Evolutionary conservation across 2,329 filamentous ascomycete genomes (phyloP), one percentile per base, ranked within the genome.

Genomic region (Fusarium dlaminii): DNA sequence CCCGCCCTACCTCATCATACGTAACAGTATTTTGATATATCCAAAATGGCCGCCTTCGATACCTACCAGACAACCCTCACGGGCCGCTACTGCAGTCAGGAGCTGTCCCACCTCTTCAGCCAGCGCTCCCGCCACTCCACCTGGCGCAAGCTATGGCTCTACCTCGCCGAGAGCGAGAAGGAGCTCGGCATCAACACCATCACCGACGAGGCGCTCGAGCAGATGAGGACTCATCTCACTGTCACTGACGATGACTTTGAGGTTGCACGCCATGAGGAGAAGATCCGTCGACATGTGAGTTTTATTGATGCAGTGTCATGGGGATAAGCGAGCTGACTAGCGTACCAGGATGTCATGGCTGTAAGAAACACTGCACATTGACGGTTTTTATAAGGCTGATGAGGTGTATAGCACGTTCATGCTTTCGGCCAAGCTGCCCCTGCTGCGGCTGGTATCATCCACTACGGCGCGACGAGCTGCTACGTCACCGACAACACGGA

Each of bases 81-180:
- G 6, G 63, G 43, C 36, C 52, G 65, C 27, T 68, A 68, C 63
- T 68, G 65, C 65, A 68, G 65, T 40, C 42, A 67, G 52, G 65
- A 68, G 63, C 34, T 68, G 45, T 66, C 63, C 11, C 65, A 68
- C n/a, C 63, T 68, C 27, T 68, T 67, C 63, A 68, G 65, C 20
- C 65, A 66, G 30, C 63, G 65, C 34, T 63, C 71, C 24, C 57
- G 74, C 27, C 51, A 64, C 39, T 73, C 65, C 6, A 74, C 68
- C 39, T 76, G 74, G 74, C 63, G 73, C 11, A 66, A 75, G 62
- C 60, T 74, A 13, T 75, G 73, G 67, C 48, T 64, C 9, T 52
- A 61, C 30, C 73, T 74, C 22, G 73, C 67, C 17, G 73, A 75
- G 54, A 39, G 48, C 34, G 73, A 75, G 67, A 62, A 62, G 63